These are phyloP conservation scores for Thelephora ganbajun DNA, from an alignment of 768 basidiomycete species.

Conservation along the genomic window DNA sequence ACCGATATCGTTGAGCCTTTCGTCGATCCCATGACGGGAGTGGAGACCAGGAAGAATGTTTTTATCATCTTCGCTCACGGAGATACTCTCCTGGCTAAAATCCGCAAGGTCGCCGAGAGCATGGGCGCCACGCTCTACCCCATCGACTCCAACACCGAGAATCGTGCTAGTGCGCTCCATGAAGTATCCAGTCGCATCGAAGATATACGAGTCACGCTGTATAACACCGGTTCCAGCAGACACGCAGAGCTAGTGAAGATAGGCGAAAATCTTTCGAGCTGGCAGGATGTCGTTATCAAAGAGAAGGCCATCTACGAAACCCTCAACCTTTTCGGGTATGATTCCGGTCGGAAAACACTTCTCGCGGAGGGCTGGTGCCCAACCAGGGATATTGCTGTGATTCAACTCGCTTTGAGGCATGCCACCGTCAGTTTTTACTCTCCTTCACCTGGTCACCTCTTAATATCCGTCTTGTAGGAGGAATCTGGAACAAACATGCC, in stretches of 20 bases:
- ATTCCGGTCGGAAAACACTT: constrained; percentile 84
- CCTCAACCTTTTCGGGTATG: constrained; percentile 91
- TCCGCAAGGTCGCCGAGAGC: constrained; percentile 96
- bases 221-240: constrained; percentile 77
- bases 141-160: constrained; percentile 89
- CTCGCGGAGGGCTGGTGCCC: constrained; percentile 98
- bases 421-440: constrained; percentile 48
- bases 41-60: constrained; percentile 89
- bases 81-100: constrained; percentile 82
- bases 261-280: constrained; percentile 73
- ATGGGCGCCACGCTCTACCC: constrained; percentile 97
- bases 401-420: constrained; percentile 77
- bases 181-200: constrained; percentile 84
- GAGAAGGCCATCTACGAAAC: constrained; percentile 96
- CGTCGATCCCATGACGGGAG: constrained; percentile 70
- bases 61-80: constrained; percentile 99
- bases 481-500: constrained; percentile 87
- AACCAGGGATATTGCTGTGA: constrained; percentile 74
- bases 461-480: constrained; percentile 29
- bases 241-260: constrained; percentile 72
- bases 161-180: constrained; percentile 77
- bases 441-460: not conserved
- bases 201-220: constrained; percentile 78
- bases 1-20: constrained; percentile 91
- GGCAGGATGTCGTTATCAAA: constrained; percentile 89